Evolutionary conservation across 257 asterid genomes (phyloP).

Genomic region (Gentiana dahurica): DNA sequence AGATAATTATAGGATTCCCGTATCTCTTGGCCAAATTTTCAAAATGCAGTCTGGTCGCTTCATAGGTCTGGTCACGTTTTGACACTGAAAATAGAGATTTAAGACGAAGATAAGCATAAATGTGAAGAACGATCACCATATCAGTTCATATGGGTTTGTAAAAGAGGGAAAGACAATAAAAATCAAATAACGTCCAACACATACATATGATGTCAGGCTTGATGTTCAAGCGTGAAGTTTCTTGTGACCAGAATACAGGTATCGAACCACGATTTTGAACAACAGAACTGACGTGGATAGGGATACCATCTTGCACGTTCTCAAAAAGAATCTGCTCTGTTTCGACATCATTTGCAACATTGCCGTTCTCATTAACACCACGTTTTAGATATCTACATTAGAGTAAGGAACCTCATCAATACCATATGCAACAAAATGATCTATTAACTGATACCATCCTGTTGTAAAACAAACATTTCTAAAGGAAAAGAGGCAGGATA

Average conservation of each 20-base stretch:
- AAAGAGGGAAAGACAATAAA: background rate
- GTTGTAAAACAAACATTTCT: background rate
- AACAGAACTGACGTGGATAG: slow-evolving; percentile 74
- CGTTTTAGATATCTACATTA: slow-evolving; percentile 79
- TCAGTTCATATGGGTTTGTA: too few species aligned
- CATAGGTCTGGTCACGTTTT: slow-evolving; percentile 74
- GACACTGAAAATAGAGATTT: slow-evolving; percentile 46
- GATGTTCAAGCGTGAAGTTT: slow-evolving; percentile 80
- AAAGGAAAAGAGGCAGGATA: background rate
- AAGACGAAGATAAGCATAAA: background rate
- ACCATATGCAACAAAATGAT: too few species aligned
- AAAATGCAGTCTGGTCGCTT: slow-evolving; percentile 91
- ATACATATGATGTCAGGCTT: slow-evolving; percentile 93
- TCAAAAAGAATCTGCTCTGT: slow-evolving; percentile 81
- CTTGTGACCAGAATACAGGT: slow-evolving; percentile 98
- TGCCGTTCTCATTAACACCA: slow-evolving; percentile 85
- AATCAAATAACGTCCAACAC: slow-evolving; percentile 15
- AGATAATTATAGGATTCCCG: slow-evolving; percentile 86
- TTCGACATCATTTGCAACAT: slow-evolving; percentile 97
- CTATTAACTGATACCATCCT: background rate
- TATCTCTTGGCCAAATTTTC: slow-evolving; percentile 80
- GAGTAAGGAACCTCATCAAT: slow-evolving; percentile 1
- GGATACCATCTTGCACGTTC: slow-evolving; percentile 63
- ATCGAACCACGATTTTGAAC: slow-evolving; percentile 98
- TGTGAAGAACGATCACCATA: background rate